Conservation (phyloP, 2,329 filamentous ascomycete species). For the Mycosphaerella sp. region DNA sequence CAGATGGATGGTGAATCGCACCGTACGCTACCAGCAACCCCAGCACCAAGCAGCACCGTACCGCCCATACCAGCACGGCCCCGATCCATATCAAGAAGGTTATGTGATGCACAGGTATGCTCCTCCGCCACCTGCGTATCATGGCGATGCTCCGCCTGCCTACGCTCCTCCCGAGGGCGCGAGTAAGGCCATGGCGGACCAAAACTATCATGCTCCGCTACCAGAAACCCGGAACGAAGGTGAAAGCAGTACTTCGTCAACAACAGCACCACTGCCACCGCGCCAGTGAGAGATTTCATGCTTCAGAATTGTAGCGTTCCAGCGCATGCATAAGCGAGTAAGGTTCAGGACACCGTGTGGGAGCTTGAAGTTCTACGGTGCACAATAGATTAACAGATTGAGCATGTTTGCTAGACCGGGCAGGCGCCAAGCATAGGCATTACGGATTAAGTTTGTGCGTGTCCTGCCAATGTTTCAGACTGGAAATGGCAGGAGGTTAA, state of each 20-base stretch:
- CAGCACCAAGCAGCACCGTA: slow-evolving; percentile 8
- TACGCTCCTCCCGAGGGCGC: slow-evolving; percentile 34
- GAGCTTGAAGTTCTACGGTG: not conserved
- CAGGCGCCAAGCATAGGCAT: slow-evolving; percentile 5
- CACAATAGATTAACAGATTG: not conserved
- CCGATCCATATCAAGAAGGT: slow-evolving; percentile 18
- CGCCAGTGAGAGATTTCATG: slow-evolving; percentile 7
- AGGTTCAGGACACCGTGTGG: slow-evolving; percentile 4
- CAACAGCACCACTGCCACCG: slow-evolving; percentile 10
- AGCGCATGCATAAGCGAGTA: slow-evolving; percentile 9
- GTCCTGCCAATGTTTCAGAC: not conserved
- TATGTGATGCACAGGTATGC: slow-evolving; percentile 26
- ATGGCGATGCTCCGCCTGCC: slow-evolving; percentile 31
- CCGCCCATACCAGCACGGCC: slow-evolving; percentile 15
- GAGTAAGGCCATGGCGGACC: slow-evolving; percentile 33
- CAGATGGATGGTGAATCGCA: slow-evolving; percentile 38
- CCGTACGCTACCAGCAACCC: slow-evolving; percentile 12
- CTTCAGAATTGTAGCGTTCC: not conserved
- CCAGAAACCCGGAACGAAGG: slow-evolving; percentile 13
- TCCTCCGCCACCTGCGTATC: slow-evolving; percentile 34
- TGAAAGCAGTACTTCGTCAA: slow-evolving; percentile 16
- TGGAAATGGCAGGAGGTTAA: slow-evolving; percentile 2
- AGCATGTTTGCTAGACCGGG: slow-evolving; percentile 4
- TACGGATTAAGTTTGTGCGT: not conserved
- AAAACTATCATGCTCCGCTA: slow-evolving; percentile 22